Conservation (phyloP, 305 asterid genomes). For the Solanum hybrid region DNA sequence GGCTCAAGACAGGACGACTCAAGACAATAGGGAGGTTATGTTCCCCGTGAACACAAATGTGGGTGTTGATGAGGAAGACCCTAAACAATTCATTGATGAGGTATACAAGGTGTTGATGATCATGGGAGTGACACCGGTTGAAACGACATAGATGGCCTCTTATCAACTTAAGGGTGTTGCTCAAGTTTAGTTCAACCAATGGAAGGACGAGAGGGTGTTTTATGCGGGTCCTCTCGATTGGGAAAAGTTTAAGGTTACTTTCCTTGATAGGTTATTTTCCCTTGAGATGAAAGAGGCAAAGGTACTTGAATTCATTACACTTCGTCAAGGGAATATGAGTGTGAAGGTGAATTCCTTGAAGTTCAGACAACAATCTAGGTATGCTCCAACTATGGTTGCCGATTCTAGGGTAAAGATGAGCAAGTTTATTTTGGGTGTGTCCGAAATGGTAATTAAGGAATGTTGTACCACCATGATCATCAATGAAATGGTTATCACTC, state of each 20-base stretch:
- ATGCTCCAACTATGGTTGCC: background rate
- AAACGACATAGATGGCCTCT: background rate
- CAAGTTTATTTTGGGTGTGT: background rate
- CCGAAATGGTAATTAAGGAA: background rate
- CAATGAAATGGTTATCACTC: background rate
- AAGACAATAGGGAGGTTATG: background rate
- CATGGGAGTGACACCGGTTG: background rate
- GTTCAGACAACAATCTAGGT: background rate
- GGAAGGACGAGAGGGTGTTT: background rate
- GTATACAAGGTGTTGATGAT: background rate
- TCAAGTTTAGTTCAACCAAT: background rate
- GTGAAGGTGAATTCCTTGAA: background rate
- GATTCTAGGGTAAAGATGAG: background rate
- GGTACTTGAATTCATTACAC: background rate
- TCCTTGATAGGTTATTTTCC: background rate
- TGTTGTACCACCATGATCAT: background rate
- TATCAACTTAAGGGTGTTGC: background rate
- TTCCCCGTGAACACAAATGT: background rate
- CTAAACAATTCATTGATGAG: background rate
- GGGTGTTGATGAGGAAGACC: background rate
- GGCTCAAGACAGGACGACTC: background rate
- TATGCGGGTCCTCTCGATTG: background rate
- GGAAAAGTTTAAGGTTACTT: background rate
- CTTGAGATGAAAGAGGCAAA: background rate
- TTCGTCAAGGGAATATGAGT: background rate